These are phyloP conservation scores for Cardiosporidium cionae DNA, from an alignment of 169 alveolate genomes.

Conservation along the genomic window DNA sequence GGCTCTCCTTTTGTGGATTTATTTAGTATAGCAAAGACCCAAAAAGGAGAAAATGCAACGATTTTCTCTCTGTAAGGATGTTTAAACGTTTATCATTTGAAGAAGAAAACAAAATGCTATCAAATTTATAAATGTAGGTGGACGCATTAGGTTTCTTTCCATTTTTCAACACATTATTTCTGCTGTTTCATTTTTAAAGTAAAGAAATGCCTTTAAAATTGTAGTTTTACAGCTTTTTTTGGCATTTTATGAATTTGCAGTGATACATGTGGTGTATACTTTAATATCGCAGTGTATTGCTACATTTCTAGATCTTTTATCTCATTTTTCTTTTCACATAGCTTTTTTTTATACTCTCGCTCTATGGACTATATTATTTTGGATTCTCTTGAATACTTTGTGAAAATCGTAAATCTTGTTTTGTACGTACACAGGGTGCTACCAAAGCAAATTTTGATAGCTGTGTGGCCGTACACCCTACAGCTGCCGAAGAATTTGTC, in stretches of 20 bases:
- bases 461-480: slow-evolving; percentile 76
- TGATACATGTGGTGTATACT: background rate
- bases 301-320: background rate
- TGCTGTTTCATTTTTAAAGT: no score
- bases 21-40: background rate
- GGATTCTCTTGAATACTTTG: background rate
- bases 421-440: slow-evolving; percentile 44
- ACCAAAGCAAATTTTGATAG: slow-evolving; percentile 70
- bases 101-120: no score
- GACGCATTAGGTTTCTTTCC: no score
- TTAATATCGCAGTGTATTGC: background rate
- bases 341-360: background rate
- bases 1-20: background rate
- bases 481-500: slow-evolving; percentile 77
- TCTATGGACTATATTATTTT: background rate
- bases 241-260: background rate
- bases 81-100: no score
- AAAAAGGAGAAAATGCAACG: no score
- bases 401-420: no score
- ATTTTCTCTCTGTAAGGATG: no score
- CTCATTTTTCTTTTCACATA: background rate
- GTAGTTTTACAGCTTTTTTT: background rate
- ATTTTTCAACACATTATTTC: no score
- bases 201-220: no score
- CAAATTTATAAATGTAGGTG: no score